Percentiles rank a stretch among this genome's conserved stretches.
Conservation (phyloP, 1,284 basidiomycete genomes). For the Cystobasidium sp. region DNA sequence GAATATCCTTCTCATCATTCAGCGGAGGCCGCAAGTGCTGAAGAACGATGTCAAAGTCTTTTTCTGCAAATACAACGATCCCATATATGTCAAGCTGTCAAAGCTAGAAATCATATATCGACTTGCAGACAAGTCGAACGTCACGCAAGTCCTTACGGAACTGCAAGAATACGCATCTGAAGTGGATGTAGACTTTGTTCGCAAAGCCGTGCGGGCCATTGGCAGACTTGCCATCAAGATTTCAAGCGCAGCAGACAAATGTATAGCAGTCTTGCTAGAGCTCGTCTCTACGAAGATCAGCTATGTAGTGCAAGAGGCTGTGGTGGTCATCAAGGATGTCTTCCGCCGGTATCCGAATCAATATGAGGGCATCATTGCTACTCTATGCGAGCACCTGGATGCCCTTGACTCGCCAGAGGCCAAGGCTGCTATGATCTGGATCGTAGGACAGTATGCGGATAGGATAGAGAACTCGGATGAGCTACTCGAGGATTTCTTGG, state of each 20-base stretch:
- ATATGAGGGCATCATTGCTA: conserved; percentile 94
- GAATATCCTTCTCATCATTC: conserved; percentile 95
- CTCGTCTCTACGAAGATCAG: conserved; percentile 92
- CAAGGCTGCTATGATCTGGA: conserved; percentile 97
- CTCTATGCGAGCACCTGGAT: conserved; percentile 89
- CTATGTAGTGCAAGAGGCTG: conserved; percentile 96
- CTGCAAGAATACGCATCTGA: conserved; percentile 97
- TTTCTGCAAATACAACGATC: conserved; percentile 99
- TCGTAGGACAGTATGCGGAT: conserved; percentile 95
- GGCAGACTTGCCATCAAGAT: conserved; percentile 98
- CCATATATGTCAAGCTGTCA: conserved; percentile 97
- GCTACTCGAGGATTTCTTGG: conserved; percentile 87
- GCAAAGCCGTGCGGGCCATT: conserved; percentile 94
- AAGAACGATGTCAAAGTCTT: conserved; percentile 98
- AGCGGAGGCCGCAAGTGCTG: conserved; percentile 86
- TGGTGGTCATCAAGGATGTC: conserved; percentile 97
- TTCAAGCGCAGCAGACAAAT: conserved; percentile 81
- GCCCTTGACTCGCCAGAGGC: conserved; percentile 92
- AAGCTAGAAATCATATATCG: conserved; percentile 99
- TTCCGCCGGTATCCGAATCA: conserved; percentile 96
- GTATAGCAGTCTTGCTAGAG: conserved; percentile 82
- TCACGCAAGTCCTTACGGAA: conserved; percentile 87
- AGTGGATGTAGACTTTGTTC: conserved; percentile 96
- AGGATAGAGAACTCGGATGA: conserved; percentile 96
- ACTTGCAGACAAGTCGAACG: conserved; percentile 86